phyloP scores from a whole-genome alignment of 192 early-diverging fungal species.

The Cladochytrium replicatum region DNA sequence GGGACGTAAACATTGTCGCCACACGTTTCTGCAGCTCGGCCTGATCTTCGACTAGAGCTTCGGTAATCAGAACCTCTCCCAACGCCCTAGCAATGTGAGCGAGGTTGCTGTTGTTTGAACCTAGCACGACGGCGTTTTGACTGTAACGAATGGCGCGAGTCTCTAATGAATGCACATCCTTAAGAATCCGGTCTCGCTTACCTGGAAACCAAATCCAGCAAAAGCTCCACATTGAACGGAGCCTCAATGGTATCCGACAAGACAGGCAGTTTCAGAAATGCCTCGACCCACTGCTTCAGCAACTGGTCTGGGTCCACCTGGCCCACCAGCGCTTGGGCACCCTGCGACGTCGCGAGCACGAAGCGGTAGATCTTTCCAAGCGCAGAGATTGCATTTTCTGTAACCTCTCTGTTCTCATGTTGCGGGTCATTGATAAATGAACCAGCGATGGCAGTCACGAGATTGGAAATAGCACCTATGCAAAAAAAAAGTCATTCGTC shows the following conservation, averaged over 20 bases:
- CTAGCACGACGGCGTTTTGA: conserved; percentile 52
- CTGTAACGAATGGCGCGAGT: too few species aligned
- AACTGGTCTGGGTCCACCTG: conserved; percentile 26
- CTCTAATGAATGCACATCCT: conserved; percentile 9
- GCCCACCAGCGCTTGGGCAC: conserved; percentile 6
- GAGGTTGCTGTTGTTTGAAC: conserved; percentile 51
- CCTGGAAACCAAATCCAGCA: conserved; percentile 57
- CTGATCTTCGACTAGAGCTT: conserved; percentile 29
- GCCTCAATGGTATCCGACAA: conserved; percentile 84
- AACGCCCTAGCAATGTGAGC: conserved; percentile 49
- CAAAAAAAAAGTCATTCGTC: too few species aligned
- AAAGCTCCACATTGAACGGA: conserved; percentile 60
- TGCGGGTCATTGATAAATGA: too few species aligned
- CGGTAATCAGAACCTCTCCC: conserved; percentile 55
- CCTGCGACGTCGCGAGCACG: too few species aligned
- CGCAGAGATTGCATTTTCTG: conserved; percentile 87
- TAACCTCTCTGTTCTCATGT: conserved; percentile 71
- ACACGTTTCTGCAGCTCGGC: conserved; percentile 6
- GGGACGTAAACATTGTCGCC: too few species aligned
- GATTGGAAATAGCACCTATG: conserved; percentile 59
- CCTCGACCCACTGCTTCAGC: conserved; percentile 57
- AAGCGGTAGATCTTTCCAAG: conserved; percentile 66
- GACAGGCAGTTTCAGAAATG: conserved; percentile 79
- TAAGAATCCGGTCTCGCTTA: conserved; percentile 11
- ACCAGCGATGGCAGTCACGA: conserved; percentile 62